Base-by-base conservation (phyloP, 148 eudicot genomes). In the Rhododendron molle region DNA sequence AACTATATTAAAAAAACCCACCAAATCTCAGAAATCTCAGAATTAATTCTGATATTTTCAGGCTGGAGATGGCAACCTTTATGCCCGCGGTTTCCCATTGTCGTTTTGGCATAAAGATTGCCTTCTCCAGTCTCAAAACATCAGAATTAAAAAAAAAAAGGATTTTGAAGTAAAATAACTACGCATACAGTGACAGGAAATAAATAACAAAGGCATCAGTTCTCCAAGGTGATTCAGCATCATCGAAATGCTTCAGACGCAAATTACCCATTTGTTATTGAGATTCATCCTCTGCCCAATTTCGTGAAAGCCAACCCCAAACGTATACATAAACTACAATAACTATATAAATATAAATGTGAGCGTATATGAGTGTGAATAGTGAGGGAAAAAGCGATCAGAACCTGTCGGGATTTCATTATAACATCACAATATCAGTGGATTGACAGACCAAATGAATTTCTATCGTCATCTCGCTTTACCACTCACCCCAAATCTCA, bases 181-280 rank as follows among this genome's bases (percentile, higher is more conserved):
- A 23, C 0, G 9, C 69, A 23, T n/a, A 62, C 8, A 21, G 12
- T 2, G 11, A 23, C 1, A 56, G 62, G 18, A 54, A 16, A 52
- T 46, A 30, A 52, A 30, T 14, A 26, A 32, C 2, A 18, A 30
- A 80, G 90, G 92, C 90, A 93, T 95, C 97, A 95, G 97, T 88
- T 95, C 98, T 95, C 95, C 94, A 95, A 95, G 98, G 96, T 95
- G 96, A 85, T 78, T 28, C 82, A 87, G 87, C 97, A 94, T 93
- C 97, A 95, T 85, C 23, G 28, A 46, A 83, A 81, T 83, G 40
- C 88, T 87, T 95, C 97, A 95, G 98, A 88, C 91, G 96, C 96
- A 95, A 95, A 95, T 92, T 93, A 95, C 97, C 98, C 96, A 95
- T 94, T 92, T 86, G 89, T 78, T 50, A 81, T 32, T 82, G 49